Conservation (phyloP, 805 yeast species). For the Ogataea haglerorum region DNA sequence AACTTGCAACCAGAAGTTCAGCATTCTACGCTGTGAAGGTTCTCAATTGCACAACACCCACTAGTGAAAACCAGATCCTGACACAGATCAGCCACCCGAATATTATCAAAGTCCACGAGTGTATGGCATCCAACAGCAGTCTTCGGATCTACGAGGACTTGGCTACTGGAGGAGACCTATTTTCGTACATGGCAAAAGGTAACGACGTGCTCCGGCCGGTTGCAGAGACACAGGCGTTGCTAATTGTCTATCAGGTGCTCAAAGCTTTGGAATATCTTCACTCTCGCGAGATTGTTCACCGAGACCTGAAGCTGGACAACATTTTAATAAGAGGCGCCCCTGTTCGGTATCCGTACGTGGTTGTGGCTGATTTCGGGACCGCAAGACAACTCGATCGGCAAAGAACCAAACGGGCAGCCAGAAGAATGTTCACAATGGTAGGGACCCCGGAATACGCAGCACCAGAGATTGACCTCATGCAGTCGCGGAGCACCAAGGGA, state of each 20-base stretch:
- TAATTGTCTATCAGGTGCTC: conserved; percentile 54
- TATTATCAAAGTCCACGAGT: conserved; percentile 74
- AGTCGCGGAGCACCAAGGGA: conserved; percentile 27
- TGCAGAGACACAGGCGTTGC: conserved; percentile 51
- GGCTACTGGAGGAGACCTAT: conserved; percentile 95
- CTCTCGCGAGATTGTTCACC: conserved; percentile 50
- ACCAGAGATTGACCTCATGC: conserved; percentile 58
- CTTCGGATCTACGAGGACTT: conserved; percentile 91
- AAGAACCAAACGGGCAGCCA: not conserved
- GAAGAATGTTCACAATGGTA: conserved; percentile 29
- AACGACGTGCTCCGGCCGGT: conserved; percentile 37
- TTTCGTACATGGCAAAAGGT: conserved; percentile 81
- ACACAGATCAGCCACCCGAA: conserved; percentile 82
- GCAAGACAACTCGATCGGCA: conserved; percentile 27
- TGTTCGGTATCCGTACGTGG: conserved; percentile 47
- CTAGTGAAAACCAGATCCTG: conserved; percentile 41
- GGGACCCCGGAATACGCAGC: conserved; percentile 69
- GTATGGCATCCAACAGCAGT: conserved; percentile 68
- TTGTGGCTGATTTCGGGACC: conserved; percentile 67
- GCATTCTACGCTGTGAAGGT: conserved; percentile 50
- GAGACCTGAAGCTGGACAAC: conserved; percentile 68
- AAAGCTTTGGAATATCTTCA: conserved; percentile 57
- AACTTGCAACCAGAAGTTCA: conserved; percentile 30
- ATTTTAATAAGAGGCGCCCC: conserved; percentile 56
- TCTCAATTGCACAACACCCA: conserved; percentile 23